phyloP scores from a whole-genome alignment of 306 rosid genomes.

The Dryas drummondii region DNA sequence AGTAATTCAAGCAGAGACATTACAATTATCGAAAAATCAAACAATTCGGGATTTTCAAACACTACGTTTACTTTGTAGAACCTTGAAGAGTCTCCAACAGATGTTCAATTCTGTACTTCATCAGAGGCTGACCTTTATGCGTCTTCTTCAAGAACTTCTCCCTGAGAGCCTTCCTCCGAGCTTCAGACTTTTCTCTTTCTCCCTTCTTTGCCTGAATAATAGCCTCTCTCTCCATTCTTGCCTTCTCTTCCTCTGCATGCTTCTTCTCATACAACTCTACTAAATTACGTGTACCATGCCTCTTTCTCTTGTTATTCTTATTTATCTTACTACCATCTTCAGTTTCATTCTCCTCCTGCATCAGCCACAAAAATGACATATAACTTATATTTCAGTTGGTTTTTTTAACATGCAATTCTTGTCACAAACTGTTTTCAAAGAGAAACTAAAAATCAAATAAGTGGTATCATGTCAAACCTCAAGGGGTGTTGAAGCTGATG shows the following conservation, averaged over 20 bases:
- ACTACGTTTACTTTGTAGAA: slow-evolving; percentile 30
- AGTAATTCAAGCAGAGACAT: slow-evolving; percentile 4
- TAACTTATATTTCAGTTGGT: background rate
- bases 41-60: background rate
- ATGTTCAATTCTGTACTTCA: slow-evolving; percentile 81
- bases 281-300: slow-evolving; percentile 41
- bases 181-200: slow-evolving; percentile 53
- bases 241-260: slow-evolving; percentile 59
- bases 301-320: slow-evolving; percentile 33
- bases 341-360: slow-evolving; percentile 46
- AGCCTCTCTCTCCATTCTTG: slow-evolving; percentile 64
- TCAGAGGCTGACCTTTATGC: slow-evolving; percentile 72
- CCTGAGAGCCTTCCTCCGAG: slow-evolving; percentile 51
- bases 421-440: background rate
- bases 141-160: slow-evolving; percentile 76
- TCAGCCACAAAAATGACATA: slow-evolving; percentile 6
- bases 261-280: slow-evolving; percentile 50
- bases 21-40: slow-evolving; percentile 1
- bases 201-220: slow-evolving; percentile 45
- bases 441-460: background rate
- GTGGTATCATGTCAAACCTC: slow-evolving; percentile 45
- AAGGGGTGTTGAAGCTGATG: slow-evolving; percentile 8
- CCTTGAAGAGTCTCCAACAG: slow-evolving; percentile 68
- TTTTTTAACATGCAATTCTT: background rate
- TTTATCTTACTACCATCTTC: slow-evolving; percentile 23